These are phyloP conservation scores for Breviolum minutum DNA, from an alignment of 73 alveolate species.

Conservation along the genomic window DNA sequence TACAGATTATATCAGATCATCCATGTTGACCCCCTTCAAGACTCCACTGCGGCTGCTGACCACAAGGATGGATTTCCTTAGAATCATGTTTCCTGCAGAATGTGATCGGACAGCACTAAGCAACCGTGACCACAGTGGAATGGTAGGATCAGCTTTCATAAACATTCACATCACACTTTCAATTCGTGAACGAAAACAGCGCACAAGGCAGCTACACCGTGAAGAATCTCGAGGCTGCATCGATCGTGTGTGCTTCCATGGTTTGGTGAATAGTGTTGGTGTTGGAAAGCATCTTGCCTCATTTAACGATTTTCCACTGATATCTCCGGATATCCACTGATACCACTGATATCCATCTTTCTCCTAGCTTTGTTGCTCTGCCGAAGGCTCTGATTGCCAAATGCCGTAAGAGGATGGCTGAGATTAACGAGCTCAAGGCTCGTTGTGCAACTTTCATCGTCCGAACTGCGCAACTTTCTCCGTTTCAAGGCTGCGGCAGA, in stretches of 20 bases:
- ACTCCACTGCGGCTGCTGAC: no score
- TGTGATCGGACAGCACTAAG: background rate
- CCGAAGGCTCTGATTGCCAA: conserved; percentile 65
- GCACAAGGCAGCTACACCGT: conserved; percentile 56
- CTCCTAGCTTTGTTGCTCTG: background rate
- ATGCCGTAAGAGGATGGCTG: conserved; percentile 88
- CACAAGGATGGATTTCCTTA: no score
- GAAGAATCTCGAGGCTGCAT: conserved; percentile 53
- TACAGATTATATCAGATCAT: no score
- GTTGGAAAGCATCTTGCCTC: background rate
- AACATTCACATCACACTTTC: background rate
- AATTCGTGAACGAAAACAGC: background rate
- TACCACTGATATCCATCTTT: no score
- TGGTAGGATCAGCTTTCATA: background rate
- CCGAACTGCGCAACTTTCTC: background rate
- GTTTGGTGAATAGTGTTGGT: background rate
- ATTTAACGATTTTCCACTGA: no score
- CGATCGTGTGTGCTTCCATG: background rate
- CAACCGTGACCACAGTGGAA: background rate
- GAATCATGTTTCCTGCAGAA: no score
- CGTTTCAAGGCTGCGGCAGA: conserved; percentile 36
- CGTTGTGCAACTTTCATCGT: no score
- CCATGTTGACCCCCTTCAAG: no score
- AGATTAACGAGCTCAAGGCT: conserved; percentile 85
- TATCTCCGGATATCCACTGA: no score